These are phyloP conservation scores for Ceratobasidium sp. DNA, from an alignment of 1,284 basidiomycete species.

Conservation along the genomic window DNA sequence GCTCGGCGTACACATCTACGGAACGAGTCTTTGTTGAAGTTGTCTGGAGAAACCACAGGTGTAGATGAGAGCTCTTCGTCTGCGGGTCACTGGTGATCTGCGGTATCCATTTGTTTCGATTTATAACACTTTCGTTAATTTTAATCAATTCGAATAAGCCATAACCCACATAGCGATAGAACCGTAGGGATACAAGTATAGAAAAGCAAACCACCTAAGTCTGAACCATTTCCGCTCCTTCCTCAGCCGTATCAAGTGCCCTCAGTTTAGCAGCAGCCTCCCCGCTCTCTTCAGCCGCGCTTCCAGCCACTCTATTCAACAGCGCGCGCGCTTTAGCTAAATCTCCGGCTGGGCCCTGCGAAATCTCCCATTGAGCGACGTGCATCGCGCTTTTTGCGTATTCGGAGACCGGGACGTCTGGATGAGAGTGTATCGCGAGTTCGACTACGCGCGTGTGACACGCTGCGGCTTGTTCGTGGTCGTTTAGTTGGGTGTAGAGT, in stretches of 20 bases:
- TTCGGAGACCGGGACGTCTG: conserved; percentile 68
- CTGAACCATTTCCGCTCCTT: neutral
- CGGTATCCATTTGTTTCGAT: neutral
- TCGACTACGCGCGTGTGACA: conserved; percentile 81
- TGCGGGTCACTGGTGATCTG: conserved; percentile 12
- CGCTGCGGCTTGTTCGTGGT: conserved; percentile 70
- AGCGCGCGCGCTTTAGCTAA: conserved; percentile 70
- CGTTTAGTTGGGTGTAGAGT: conserved; percentile 74
- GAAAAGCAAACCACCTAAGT: neutral
- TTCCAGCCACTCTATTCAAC: conserved; percentile 74
- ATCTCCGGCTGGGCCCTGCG: conserved; percentile 61
- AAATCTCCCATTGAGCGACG: conserved; percentile 80
- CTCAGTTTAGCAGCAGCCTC: conserved; percentile 42
- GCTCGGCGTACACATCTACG: conserved; percentile 16
- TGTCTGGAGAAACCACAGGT: neutral
- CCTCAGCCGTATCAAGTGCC: conserved; percentile 20
- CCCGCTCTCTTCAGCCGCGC: conserved; percentile 67
- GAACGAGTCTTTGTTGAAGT: conserved; percentile 22
- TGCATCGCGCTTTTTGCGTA: conserved; percentile 83
- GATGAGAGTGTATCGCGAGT: conserved; percentile 69
- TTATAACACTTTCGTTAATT: neutral
- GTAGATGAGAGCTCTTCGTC: neutral
- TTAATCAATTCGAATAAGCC: neutral
- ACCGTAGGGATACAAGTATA: neutral
- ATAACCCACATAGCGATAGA: neutral